Conservation (phyloP, 495 filamentous ascomycete species). For the Talaromyces nanjingensis region DNA sequence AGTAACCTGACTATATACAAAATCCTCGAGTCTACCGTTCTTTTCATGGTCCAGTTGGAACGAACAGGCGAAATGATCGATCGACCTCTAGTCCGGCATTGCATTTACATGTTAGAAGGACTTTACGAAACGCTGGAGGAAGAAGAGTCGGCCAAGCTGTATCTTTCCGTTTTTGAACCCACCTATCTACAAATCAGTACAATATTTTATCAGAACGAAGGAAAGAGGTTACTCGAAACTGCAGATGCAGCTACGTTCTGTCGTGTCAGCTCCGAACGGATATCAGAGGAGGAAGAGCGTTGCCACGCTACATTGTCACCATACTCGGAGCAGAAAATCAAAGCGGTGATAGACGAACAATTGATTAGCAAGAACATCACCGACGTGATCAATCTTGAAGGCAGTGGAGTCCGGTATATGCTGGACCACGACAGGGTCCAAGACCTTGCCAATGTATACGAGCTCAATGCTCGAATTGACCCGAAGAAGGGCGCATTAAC, state of each 20-base stretch:
- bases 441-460: conserved; percentile 70
- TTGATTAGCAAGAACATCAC: conserved; percentile 67
- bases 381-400: conserved; percentile 78
- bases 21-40: conserved; percentile 70
- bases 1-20: conserved; percentile 48
- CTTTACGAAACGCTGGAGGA: conserved; percentile 78
- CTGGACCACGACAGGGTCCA: conserved; percentile 79
- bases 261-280: conserved; percentile 62
- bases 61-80: conserved; percentile 86
- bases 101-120: conserved; percentile 83
- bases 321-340: conserved; percentile 65
- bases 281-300: conserved; percentile 73
- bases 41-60: conserved; percentile 90
- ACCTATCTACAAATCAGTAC: conserved; percentile 64
- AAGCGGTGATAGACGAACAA: conserved; percentile 69
- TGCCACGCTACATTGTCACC: conserved; percentile 70
- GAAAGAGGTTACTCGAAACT: conserved; percentile 62
- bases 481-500: conserved; percentile 63
- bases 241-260: conserved; percentile 80
- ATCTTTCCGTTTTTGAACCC: conserved; percentile 75
- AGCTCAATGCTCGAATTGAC: conserved; percentile 73
- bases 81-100: conserved; percentile 70
- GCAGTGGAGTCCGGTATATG: conserved; percentile 80
- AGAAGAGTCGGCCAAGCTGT: conserved; percentile 65
- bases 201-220: conserved; percentile 71